A percentile compares a stretch with the other conserved stretches of the same genome.
phyloP scores from a whole-genome alignment of 2,329 filamentous ascomycete species.

The Aspergillus eucalypticola region DNA sequence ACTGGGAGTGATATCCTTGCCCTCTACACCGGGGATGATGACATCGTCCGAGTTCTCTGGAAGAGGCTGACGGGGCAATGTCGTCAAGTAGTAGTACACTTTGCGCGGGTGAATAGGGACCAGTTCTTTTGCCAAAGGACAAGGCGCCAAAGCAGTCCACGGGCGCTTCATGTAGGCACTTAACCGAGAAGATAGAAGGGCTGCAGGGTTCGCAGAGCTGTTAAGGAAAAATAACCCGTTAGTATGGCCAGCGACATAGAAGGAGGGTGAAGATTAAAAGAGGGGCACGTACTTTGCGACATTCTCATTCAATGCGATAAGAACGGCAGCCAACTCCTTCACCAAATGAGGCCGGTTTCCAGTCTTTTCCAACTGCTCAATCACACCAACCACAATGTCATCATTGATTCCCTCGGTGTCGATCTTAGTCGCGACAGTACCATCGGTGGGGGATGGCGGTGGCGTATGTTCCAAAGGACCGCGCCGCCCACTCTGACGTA shows the following conservation, averaged over 20 bases:
- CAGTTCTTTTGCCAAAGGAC: conserved; percentile 88
- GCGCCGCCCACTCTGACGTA: conserved; percentile 40
- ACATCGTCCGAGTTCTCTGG: conserved; percentile 63
- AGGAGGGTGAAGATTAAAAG: conserved; percentile 2
- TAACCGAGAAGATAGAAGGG: conserved; percentile 90
- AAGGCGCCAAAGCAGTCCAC: conserved; percentile 75
- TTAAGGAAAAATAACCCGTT: conserved; percentile 23
- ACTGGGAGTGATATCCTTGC: conserved; percentile 76
- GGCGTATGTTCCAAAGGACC: conserved; percentile 71
- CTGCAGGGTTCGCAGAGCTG: conserved; percentile 93
- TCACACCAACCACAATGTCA: conserved; percentile 89
- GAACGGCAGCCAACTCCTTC: conserved; percentile 82
- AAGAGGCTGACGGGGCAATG: conserved; percentile 78
- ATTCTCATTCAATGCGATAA: conserved; percentile 73
- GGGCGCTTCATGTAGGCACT: conserved; percentile 86
- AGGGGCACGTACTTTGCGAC: conserved; percentile 79
- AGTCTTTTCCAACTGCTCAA: conserved; percentile 83
- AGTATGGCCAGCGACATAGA: conserved; percentile 14
- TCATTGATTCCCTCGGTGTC: conserved; percentile 86
- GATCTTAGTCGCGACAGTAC: conserved; percentile 56
- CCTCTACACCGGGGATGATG: conserved; percentile 50
- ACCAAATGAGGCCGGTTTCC: conserved; percentile 91
- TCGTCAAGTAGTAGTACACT: conserved; percentile 95
- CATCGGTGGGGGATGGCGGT: conserved; percentile 69
- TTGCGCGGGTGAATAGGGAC: conserved; percentile 90